Conservation (phyloP, 345 rosid species). For the Populus nigra region DNA sequence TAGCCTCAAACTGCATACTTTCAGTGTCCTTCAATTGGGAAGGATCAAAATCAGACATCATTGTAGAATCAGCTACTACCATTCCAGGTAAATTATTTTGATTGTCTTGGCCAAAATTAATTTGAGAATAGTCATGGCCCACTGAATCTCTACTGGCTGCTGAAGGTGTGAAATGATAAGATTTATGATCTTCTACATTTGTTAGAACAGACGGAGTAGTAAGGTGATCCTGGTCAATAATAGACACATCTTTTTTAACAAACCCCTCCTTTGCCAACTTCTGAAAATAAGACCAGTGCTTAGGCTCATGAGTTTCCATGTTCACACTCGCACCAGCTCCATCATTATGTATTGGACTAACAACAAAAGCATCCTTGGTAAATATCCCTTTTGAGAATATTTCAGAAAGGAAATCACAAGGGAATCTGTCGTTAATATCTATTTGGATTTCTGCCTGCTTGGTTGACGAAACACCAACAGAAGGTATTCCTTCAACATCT, state of each 20-base stretch:
- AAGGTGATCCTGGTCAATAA: constrained; percentile 58
- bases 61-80: constrained; percentile 26
- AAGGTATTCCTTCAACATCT: constrained; percentile 33
- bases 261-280: constrained; percentile 73
- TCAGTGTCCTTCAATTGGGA: constrained; percentile 46
- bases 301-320: constrained; percentile 71
- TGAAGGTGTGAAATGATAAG: constrained; percentile 39
- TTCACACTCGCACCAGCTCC: constrained; percentile 67
- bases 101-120: constrained; percentile 43
- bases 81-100: constrained; percentile 31
- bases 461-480: constrained; percentile 33
- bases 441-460: constrained; percentile 73
- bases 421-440: constrained; percentile 80
- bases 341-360: constrained; percentile 41
- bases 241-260: constrained; percentile 49
- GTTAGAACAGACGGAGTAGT: constrained; percentile 25
- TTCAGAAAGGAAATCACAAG: constrained; percentile 75
- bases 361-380: constrained; percentile 47
- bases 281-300: constrained; percentile 83
- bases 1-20: constrained; percentile 59
- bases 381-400: constrained; percentile 59
- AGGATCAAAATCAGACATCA: constrained; percentile 29
- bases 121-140: constrained; percentile 38
- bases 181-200: constrained; percentile 32
- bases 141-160: constrained; percentile 37